Evolutionary conservation across 768 basidiomycete species (phyloP).

Genomic region (Mycena capillaripes): DNA sequence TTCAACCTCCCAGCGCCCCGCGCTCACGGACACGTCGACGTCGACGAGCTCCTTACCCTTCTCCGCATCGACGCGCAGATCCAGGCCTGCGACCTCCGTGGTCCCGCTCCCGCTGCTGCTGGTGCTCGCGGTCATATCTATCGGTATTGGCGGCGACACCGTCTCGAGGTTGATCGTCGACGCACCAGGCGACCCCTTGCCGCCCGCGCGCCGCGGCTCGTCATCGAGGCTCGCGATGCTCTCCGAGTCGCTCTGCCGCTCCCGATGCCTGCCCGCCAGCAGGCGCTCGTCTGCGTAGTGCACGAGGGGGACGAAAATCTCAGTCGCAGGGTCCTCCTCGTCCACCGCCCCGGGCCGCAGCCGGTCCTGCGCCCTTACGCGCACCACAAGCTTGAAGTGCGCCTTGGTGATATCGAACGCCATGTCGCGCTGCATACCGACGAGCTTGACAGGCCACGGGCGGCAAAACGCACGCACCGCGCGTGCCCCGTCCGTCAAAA

Average conservation of each 20-base stretch:
- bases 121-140: conserved; percentile 33
- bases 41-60: conserved; percentile 52
- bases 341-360: conserved; percentile 40
- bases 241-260: conserved; percentile 27
- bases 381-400: conserved; percentile 76
- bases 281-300: conserved; percentile 77
- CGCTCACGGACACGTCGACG: conserved; percentile 59
- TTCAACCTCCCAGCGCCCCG: conserved; percentile 58
- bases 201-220: not conserved
- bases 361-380: conserved; percentile 72
- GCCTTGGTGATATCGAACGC: conserved; percentile 84
- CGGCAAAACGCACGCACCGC: conserved; percentile 88
- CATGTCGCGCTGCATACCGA: conserved; percentile 76
- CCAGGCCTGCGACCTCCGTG: conserved; percentile 29
- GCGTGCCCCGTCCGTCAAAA: conserved; percentile 89
- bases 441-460: conserved; percentile 83
- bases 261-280: conserved; percentile 39
- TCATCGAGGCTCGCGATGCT: conserved; percentile 28
- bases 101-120: conserved; percentile 32
- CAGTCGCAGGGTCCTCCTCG: conserved; percentile 72
- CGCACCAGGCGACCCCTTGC: conserved; percentile 24
- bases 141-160: not conserved
- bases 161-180: conserved; percentile 34
- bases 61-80: conserved; percentile 31
- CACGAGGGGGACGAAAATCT: conserved; percentile 91